phyloP scores from a whole-genome alignment of 1,139 yeast genomes.

The Zygoascus hellenicus region DNA sequence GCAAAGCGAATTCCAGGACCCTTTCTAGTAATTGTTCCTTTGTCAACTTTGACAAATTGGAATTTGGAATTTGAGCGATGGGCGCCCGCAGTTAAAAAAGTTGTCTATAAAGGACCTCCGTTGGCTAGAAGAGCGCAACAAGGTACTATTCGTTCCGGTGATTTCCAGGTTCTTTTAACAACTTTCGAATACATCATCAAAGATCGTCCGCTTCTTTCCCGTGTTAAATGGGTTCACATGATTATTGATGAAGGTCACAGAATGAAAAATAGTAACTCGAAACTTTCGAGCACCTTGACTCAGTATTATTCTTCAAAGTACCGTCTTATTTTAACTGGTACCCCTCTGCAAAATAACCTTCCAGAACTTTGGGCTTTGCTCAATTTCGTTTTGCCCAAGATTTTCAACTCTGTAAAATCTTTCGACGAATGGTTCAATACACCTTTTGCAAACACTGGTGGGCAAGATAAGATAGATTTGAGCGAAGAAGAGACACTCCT shows the following conservation, averaged over 20 bases:
- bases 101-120: slow-evolving; percentile 55
- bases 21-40: slow-evolving; percentile 86
- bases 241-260: slow-evolving; percentile 98
- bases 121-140: slow-evolving; percentile 76
- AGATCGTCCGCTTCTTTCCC: slow-evolving; percentile 73
- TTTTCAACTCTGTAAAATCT: slow-evolving; percentile 95
- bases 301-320: slow-evolving; percentile 77
- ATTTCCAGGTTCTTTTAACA: slow-evolving; percentile 84
- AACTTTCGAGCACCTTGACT: slow-evolving; percentile 75
- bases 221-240: slow-evolving; percentile 90
- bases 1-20: slow-evolving; percentile 50
- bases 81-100: slow-evolving; percentile 52
- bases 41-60: slow-evolving; percentile 95
- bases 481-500: slow-evolving; percentile 95
- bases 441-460: slow-evolving; percentile 94
- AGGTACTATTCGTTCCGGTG: slow-evolving; percentile 62
- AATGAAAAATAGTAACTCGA: slow-evolving; percentile 91
- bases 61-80: slow-evolving; percentile 93
- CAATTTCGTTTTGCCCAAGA: slow-evolving; percentile 90
- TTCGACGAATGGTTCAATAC: slow-evolving; percentile 99
- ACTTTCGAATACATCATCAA: slow-evolving; percentile 71
- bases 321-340: slow-evolving; percentile 91
- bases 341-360: slow-evolving; percentile 91
- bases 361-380: slow-evolving; percentile 97
- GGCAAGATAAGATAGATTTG: slow-evolving; percentile 86